Evolutionary conservation across 768 basidiomycete species (phyloP).

Genomic region (Erythrobasidium yunnanense): DNA sequence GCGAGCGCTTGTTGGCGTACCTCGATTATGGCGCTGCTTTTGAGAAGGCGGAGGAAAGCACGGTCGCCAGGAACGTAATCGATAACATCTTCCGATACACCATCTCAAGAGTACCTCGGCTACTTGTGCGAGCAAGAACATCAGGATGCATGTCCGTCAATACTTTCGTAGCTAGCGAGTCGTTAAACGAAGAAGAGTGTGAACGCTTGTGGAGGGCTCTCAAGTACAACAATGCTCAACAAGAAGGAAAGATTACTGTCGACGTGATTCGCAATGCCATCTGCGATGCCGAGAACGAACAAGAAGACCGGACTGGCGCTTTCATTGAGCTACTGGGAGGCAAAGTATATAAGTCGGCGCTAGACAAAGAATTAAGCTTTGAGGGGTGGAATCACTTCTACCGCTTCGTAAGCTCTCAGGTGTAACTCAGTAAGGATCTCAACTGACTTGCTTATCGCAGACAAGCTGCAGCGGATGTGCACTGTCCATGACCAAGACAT

Average conservation of each 20-base stretch:
- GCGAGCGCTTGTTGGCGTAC: conserved; percentile 8
- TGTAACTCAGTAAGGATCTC: background rate
- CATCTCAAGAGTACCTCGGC: conserved; percentile 7
- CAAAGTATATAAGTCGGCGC: conserved; percentile 2
- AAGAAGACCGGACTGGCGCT: background rate
- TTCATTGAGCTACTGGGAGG: conserved; percentile 20
- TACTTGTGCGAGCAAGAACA: conserved; percentile 5
- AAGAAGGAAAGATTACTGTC: conserved; percentile 19
- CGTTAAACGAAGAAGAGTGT: background rate
- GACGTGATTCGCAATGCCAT: conserved; percentile 14
- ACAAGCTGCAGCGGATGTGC: conserved; percentile 19
- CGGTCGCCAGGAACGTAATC: background rate
- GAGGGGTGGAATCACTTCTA: conserved; percentile 22
- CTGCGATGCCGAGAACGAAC: conserved; percentile 1
- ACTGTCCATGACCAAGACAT: conserved; percentile 9
- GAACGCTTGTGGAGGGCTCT: conserved; percentile 18
- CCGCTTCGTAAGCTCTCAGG: conserved; percentile 1
- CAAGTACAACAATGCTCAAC: conserved; percentile 13
- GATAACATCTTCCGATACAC: conserved; percentile 15
- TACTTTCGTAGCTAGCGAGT: conserved; percentile 2
- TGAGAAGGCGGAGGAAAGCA: background rate
- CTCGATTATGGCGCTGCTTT: background rate
- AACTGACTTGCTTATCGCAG: background rate
- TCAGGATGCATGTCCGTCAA: background rate
- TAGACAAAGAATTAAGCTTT: background rate